A percentile compares a stretch with the other conserved stretches of the same genome.
phyloP scores from a whole-genome alignment of 768 basidiomycete species.

The Psilocybe subaeruginosa region DNA sequence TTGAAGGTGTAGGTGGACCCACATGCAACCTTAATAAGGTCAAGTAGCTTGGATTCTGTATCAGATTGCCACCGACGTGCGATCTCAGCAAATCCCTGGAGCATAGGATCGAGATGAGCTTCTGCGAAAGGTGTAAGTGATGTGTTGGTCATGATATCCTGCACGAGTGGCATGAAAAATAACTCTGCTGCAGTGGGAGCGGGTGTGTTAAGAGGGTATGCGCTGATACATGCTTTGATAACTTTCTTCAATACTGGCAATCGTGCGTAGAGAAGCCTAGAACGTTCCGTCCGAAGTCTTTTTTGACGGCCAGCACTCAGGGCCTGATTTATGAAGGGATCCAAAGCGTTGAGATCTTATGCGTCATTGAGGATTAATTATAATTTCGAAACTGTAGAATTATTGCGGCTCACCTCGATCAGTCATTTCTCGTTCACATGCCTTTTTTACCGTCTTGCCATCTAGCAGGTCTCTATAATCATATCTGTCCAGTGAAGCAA shows the following conservation, averaged over 20 bases:
- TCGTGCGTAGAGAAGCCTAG: background rate
- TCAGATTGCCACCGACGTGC: background rate
- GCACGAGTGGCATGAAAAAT: background rate
- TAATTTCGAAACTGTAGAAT: too few species aligned
- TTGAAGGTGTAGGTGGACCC: background rate
- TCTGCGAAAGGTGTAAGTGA: background rate
- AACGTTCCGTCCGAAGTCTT: background rate
- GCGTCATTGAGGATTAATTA: background rate
- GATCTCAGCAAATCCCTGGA: background rate
- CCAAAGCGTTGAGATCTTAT: too few species aligned
- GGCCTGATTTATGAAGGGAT: too few species aligned
- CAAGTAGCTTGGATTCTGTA: background rate
- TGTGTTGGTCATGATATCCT: background rate
- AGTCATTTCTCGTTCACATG: too few species aligned
- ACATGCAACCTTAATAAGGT: background rate
- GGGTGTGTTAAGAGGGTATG: background rate
- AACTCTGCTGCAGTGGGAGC: background rate
- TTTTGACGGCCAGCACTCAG: background rate
- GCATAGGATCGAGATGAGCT: background rate
- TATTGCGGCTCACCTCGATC: too few species aligned
- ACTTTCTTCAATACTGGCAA: background rate
- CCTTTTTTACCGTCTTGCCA: too few species aligned
- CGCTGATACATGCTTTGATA: background rate
- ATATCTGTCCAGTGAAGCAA: too few species aligned
- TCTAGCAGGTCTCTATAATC: too few species aligned